Conservation (phyloP, 2,329 filamentous ascomycete genomes). For the Sporothrix dimorphospora region DNA sequence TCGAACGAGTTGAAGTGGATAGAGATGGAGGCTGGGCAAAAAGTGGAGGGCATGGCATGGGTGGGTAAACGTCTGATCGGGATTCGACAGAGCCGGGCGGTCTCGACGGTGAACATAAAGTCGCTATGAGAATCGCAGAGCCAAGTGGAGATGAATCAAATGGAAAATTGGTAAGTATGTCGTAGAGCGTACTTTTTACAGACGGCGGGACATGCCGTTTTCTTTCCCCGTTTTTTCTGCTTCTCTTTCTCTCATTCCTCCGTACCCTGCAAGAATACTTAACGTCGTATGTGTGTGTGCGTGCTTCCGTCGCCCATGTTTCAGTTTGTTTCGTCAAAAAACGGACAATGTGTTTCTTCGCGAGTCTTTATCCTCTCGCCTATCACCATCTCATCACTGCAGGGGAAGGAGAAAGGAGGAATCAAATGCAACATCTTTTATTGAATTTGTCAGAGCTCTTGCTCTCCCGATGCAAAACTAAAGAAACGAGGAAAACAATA, state of each 20-base stretch:
- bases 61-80: slow-evolving; percentile 21
- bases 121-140: neutral
- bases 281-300: neutral
- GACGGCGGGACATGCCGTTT: slow-evolving; percentile 10
- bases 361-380: neutral
- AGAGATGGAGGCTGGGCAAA: slow-evolving; percentile 12
- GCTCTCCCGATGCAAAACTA: too few species aligned
- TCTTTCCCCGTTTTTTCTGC: neutral
- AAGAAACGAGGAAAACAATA: neutral
- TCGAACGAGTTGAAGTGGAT: neutral
- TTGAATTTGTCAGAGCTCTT: neutral
- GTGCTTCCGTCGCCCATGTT: slow-evolving; percentile 17
- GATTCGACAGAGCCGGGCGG: neutral
- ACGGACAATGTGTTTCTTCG: slow-evolving; percentile 9
- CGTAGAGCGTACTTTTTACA: neutral
- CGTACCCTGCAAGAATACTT: neutral
- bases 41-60: neutral
- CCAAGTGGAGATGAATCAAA: neutral
- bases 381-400: slow-evolving; percentile 8
- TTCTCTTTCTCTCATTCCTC: neutral
- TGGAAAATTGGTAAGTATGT: too few species aligned
- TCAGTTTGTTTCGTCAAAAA: slow-evolving; percentile 23
- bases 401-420: neutral
- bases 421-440: slow-evolving; percentile 3
- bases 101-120: neutral